A percentile compares a stretch with the other conserved stretches of the same genome.
phyloP scores from a whole-genome alignment of 345 rosid species.

The Fremontodendron californicum region DNA sequence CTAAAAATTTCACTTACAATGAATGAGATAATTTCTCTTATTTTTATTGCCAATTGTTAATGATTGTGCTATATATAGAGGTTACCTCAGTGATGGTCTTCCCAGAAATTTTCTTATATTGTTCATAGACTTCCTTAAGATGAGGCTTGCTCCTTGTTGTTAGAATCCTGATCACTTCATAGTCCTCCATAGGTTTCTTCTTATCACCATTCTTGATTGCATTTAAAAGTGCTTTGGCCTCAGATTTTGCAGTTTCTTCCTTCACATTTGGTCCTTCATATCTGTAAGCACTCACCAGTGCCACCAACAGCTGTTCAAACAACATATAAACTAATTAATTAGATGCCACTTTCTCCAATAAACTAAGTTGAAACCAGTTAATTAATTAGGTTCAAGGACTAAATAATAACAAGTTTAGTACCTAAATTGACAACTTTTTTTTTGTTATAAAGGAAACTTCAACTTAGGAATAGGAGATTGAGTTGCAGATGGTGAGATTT shows the following conservation, averaged over 20 bases:
- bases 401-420: too few species aligned
- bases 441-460: too few species aligned
- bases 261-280: constrained; percentile 72
- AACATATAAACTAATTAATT: background rate
- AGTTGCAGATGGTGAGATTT: too few species aligned
- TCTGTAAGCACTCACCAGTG: constrained; percentile 84
- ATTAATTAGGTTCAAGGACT: too few species aligned
- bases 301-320: constrained; percentile 64
- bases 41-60: background rate
- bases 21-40: too few species aligned
- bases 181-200: constrained; percentile 43
- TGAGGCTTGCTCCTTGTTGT: constrained; percentile 82
- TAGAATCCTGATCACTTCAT: constrained; percentile 66
- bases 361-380: too few species aligned
- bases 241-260: constrained; percentile 56
- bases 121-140: constrained; percentile 46
- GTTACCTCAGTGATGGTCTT: constrained; percentile 49
- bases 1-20: too few species aligned
- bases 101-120: constrained; percentile 49
- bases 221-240: constrained; percentile 48
- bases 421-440: too few species aligned
- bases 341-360: too few species aligned
- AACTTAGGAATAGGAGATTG: too few species aligned
- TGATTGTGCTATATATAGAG: background rate
- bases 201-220: constrained; percentile 37